phyloP scores from a whole-genome alignment of 1,284 basidiomycete genomes.

The Tilletia walkeri region DNA sequence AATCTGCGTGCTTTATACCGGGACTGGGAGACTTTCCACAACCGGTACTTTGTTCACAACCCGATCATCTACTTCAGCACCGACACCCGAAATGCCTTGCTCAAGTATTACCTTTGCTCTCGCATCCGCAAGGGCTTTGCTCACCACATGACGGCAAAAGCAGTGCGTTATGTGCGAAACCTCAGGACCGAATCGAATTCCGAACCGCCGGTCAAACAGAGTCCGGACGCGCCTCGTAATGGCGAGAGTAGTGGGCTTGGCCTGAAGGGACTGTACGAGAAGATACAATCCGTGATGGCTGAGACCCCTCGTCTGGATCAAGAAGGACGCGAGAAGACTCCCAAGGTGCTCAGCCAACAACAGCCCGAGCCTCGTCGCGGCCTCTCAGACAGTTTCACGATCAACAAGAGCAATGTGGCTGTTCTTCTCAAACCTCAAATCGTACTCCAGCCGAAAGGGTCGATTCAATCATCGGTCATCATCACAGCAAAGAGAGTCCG shows the following conservation, averaged over 20 bases:
- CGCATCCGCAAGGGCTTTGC: slow-evolving; percentile 72
- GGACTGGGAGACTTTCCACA: slow-evolving; percentile 80
- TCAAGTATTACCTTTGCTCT: slow-evolving; percentile 86
- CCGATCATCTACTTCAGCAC: slow-evolving; percentile 80
- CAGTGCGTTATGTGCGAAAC: slow-evolving; percentile 46
- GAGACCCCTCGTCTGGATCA: slow-evolving; percentile 6
- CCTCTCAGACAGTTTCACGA: slow-evolving; percentile 57
- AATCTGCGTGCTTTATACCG: slow-evolving; percentile 59
- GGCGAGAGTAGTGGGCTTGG: too few relatives aligned
- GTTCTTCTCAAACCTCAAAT: slow-evolving; percentile 88
- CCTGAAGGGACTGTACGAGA: slow-evolving; percentile 52
- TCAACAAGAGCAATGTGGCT: slow-evolving; percentile 71
- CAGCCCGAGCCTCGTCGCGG: slow-evolving; percentile 10
- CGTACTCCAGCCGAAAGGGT: slow-evolving; percentile 69
- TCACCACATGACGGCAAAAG: slow-evolving; percentile 79
- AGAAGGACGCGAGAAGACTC: too few relatives aligned
- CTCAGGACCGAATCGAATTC: slow-evolving; percentile 23
- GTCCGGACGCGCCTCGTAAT: too few relatives aligned
- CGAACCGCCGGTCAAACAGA: background rate
- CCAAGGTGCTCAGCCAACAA: background rate
- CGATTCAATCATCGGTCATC: slow-evolving; percentile 69
- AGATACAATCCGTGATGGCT: slow-evolving; percentile 22
- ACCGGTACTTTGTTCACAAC: slow-evolving; percentile 86
- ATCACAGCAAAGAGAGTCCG: slow-evolving; percentile 80
- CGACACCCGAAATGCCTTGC: slow-evolving; percentile 74